Conservation (phyloP, 352 stramenopile species). For the Blastocystis sp. region DNA sequence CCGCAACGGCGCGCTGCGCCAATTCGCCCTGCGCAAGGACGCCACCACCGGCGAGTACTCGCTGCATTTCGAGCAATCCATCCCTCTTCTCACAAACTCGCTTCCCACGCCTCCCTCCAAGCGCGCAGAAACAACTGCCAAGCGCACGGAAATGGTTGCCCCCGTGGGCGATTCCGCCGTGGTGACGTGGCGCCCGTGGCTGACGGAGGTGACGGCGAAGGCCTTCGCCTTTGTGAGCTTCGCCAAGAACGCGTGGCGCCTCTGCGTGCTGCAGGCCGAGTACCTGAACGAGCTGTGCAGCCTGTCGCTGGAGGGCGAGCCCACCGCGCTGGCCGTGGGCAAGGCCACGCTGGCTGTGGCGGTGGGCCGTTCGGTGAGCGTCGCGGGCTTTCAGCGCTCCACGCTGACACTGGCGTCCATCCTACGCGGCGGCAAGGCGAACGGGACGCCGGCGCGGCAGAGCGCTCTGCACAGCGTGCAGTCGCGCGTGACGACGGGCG, state of each 20-base stretch:
- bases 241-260: not conserved
- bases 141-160: too few species aligned
- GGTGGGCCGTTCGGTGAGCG: not conserved
- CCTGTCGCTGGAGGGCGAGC: not conserved
- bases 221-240: not conserved
- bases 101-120: not conserved
- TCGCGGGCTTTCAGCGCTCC: not conserved
- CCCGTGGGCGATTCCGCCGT: not conserved
- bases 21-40: not conserved
- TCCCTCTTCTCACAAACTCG: not conserved
- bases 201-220: not conserved
- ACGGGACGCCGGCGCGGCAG: too few species aligned
- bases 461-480: not conserved
- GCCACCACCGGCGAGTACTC: not conserved
- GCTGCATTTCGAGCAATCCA: not conserved
- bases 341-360: not conserved
- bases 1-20: not conserved
- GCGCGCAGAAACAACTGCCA: not conserved
- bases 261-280: constrained; percentile 20
- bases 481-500: not conserved
- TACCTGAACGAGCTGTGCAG: constrained; percentile 6
- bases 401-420: not conserved
- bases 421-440: not conserved
- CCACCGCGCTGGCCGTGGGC: not conserved
- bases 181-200: not conserved